Conservation (phyloP, 2,329 filamentous ascomycete species). For the Aspergillus sp. region DNA sequence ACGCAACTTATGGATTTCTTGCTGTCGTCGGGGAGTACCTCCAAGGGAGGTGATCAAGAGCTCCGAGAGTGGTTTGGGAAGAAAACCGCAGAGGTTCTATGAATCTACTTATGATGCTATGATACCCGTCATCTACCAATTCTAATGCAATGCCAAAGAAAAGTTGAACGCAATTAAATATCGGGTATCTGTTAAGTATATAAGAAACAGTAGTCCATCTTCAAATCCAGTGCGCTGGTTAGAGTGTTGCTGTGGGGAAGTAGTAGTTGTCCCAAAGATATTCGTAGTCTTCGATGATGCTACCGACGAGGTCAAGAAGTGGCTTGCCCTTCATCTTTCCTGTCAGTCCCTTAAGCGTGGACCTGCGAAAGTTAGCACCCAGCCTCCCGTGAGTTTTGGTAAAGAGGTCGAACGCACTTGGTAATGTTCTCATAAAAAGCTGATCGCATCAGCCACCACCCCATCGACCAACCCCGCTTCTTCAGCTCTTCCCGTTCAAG, state of each 20-base stretch:
- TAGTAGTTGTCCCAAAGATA: constrained; percentile 99
- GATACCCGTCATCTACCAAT: constrained; percentile 1
- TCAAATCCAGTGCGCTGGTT: constrained; percentile 12
- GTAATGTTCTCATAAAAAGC: constrained; percentile 95
- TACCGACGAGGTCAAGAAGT: constrained; percentile 78
- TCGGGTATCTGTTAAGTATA: constrained; percentile 6
- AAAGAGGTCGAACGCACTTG: constrained; percentile 50
- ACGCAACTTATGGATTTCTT: constrained; percentile 80
- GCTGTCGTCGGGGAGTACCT: constrained; percentile 39
- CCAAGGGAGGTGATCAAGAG: constrained; percentile 62
- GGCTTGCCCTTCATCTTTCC: constrained; percentile 72
- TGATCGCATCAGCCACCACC: constrained; percentile 97
- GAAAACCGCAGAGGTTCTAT: constrained; percentile 74
- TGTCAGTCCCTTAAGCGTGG: constrained; percentile 70
- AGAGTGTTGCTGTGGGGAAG: constrained; percentile 69
- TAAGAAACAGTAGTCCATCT: not conserved
- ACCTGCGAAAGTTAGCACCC: constrained; percentile 45
- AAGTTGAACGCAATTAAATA: constrained; percentile 17
- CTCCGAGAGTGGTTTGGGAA: constrained; percentile 79
- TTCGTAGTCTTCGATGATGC: constrained; percentile 92
- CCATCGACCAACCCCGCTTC: constrained; percentile 85
- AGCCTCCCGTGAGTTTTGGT: not conserved
- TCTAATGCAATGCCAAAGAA: constrained; percentile 3
- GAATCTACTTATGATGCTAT: constrained; percentile 28
- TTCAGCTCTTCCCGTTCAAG: constrained; percentile 89